Conservation (phyloP, 345 rosid species). For the Eucalyptus globulus region DNA sequence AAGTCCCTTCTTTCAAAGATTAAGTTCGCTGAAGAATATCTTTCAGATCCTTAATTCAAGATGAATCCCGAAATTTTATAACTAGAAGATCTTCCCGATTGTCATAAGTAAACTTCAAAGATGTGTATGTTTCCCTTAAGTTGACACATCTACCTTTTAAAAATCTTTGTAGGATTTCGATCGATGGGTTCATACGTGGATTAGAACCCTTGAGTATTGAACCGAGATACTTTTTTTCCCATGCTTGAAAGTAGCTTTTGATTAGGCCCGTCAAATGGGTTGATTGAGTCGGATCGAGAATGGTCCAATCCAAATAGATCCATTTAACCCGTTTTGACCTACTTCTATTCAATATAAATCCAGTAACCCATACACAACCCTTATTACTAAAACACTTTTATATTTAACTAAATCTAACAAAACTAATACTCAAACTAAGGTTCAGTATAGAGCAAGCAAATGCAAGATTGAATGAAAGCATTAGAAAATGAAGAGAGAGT, state of each 20-base stretch:
- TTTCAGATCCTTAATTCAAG: neutral
- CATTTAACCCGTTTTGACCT: fast-evolving
- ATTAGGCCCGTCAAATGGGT: too few relatives aligned
- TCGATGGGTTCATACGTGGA: fast-evolving
- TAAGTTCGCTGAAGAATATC: neutral
- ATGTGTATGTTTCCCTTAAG: too few relatives aligned
- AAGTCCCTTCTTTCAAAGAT: neutral
- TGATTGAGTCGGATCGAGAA: too few relatives aligned
- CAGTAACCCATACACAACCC: fast-evolving
- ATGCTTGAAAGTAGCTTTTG: neutral
- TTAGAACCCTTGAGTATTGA: neutral
- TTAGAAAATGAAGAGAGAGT: fast-evolving
- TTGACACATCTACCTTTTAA: too few relatives aligned
- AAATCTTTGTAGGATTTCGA: neutral
- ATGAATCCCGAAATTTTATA: neutral
- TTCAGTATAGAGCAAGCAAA: fast-evolving
- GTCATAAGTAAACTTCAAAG: too few relatives aligned
- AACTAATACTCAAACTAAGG: fast-evolving
- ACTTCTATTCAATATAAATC: too few relatives aligned
- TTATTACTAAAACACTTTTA: neutral
- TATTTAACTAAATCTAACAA: too few relatives aligned
- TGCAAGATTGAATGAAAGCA: fast-evolving
- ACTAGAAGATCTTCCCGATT: neutral
- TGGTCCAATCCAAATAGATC: fast-evolving
- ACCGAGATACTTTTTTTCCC: fast-evolving